Base-by-base conservation (phyloP, 805 yeast genomes). In the Nakazawaea ishiwadae region DNA sequence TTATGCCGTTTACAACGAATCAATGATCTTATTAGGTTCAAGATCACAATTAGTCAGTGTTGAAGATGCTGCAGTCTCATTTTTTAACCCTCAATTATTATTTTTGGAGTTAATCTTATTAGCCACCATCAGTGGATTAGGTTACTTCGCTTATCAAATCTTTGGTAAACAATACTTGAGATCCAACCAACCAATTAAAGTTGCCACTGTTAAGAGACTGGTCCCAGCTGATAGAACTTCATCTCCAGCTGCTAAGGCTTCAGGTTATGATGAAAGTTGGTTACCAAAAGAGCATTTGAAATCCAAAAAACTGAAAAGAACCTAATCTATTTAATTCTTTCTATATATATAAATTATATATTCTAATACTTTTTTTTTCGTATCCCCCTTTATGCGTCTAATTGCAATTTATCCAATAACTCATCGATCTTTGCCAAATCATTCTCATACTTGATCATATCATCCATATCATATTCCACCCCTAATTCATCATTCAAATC, bases 1-100 rank as follows among this genome's bases (percentile, higher is more conserved):
- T 32, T 80, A 70, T 56, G 68, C 80, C 35, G 64, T 70, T 23
- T 68, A 65, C 52, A 65, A 73, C 26, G 73, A 74, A 7, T 60
- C 72, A 38, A 56, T 79, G 50, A 71, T 76, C 62, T 64, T 68
- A 48, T 65, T 84, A 31, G 77, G 78, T 39, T 71, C 83, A 20
- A 68, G 74, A 53, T 73, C 78, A 38, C 80, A 77, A 53, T 62
- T 80, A 45, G 64, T 84, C 34, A 58, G 66, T 17, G 74, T 89
- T 43, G 60, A 60, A 9, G 96, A 88, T 52, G 74, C 73, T 28
- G 73, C 81, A 43, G 66, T 89, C 51, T 81, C 95, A 0, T 48
- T 81, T 40, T 79, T 82, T 63, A 77, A 84, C 56, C 93, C 90
- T 11, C 79, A 81, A 60, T 73, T 88, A 54, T 55, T 87, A 44